Evolutionary conservation across 78 protist species (phyloP), one percentile per base, ranked within the genome.

Genomic region (Trichosphaerium sp.): DNA sequence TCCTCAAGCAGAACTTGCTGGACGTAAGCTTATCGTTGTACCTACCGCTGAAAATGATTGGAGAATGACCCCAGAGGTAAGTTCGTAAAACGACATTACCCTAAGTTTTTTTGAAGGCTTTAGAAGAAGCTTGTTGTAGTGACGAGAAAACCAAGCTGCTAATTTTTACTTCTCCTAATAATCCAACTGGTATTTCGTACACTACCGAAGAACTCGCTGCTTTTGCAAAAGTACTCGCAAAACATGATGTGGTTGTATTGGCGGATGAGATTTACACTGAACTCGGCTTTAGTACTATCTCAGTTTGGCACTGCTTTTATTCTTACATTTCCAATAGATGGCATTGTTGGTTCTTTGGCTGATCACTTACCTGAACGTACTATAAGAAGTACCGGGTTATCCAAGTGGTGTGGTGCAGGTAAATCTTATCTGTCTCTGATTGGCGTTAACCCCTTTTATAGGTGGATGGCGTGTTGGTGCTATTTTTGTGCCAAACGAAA

Each of bases 341-440:
- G 68, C 42, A 3, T 3, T 44, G 58, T 43, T 23, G 11, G 4
- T 34, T 63, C 68, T 35, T 21, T 63, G 49, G 49, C 68, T 35
- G 2, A 14, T 25, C 4, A 11, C 28, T 63, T 43, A 35, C 68
- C 68, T 6, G 68, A 63, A 18, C 7, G 67, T 18, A 63, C 68
- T n/a, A 63, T 63, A 6, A 51, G 38, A 28, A 40, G 48, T 25
- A 6, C 4, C 28, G 68, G 68, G 2, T 35, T 63, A 18, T 63
- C 68, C 7, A 63, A 63, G 54, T 63, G 68, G 68, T 4, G 28
- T n/a, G 68, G 68, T 6, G 49, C 68, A 35, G 68, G 68, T 4
- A n/a, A n/a, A n/a, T n/a, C n/a, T n/a, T n/a, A n/a, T n/a, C n/a
- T n/a, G n/a, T n/a, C n/a, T n/a, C n/a, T n/a, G n/a, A n/a, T n/a